Base-by-base conservation (phyloP, 2,329 filamentous ascomycete genomes). In the Chaetomiaceae sp. region DNA sequence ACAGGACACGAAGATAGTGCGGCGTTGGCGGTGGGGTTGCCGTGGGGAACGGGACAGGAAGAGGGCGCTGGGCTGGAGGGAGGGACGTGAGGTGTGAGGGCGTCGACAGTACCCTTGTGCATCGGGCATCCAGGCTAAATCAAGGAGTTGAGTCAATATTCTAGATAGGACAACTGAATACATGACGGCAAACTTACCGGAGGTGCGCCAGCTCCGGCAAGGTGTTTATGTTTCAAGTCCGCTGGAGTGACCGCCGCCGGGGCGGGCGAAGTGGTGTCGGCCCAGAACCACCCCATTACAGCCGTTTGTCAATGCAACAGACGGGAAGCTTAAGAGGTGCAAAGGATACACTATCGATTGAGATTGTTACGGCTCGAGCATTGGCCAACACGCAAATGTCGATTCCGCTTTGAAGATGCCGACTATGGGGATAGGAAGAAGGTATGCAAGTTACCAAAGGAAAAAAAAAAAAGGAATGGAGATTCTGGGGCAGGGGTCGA, bases 211-310 rank as follows among this genome's bases (percentile, higher is more conserved):
- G 62, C 59, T 40, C 62, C 63, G 59, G 64, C 53, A 33, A 47
- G 54, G 30, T 58, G 52, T 18, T 62, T 48, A 29, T 59, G 58
- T 41, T 53, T 60, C 36, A 55, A 60, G 33, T 57, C 57, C 48
- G 50, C 51, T 36, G 47, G 56, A 40, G 48, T 50, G 27, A 55
- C n/a, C n/a, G n/a, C 43, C 20, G 56, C 44, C 32, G 60, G 52
- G 41, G 64, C 45, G 57, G 68, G 56, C 18, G 69, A 61, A 50
- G 74, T 64, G 41, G 70, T 57, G 57, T 84, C 80, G 56, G 80
- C 77, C 81, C 81, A 84, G 63, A 84, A 84, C 80, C 80, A 83
- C 60, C 81, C 81, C 81, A 84, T 84, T 25, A n/a, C n/a, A n/a
- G n/a, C n/a, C n/a, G n/a, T n/a, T n/a, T n/a, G n/a, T n/a, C n/a